phyloP scores from a whole-genome alignment of 345 rosid species.

The Carallia brachiata region DNA sequence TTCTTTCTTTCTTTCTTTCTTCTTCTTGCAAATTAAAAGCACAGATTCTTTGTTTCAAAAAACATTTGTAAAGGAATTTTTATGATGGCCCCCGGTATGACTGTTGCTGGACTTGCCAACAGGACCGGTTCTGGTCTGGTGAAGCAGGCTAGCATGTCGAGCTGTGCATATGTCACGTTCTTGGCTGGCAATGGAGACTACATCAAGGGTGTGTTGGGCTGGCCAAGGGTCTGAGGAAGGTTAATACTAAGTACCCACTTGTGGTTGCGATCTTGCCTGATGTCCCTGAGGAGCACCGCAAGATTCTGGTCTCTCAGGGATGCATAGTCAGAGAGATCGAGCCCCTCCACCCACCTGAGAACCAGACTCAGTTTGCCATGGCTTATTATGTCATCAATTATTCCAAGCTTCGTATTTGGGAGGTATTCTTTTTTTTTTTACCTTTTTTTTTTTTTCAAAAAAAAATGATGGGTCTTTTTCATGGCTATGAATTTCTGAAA shows the following conservation, averaged over 20 bases:
- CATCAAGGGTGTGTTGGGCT: constrained; percentile 71
- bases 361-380: constrained; percentile 68
- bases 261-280: constrained; percentile 84
- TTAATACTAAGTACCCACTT: constrained; percentile 55
- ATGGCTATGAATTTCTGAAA: no score
- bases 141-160: constrained; percentile 27
- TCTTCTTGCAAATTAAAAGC: background rate
- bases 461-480: no score
- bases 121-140: background rate
- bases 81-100: constrained; percentile 18
- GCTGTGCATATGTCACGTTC: constrained; percentile 57
- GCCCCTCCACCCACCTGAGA: constrained; percentile 69
- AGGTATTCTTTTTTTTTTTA: constrained; percentile 35
- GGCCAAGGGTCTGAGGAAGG: constrained; percentile 77
- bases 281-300: constrained; percentile 72
- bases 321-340: constrained; percentile 63
- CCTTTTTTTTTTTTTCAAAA: background rate
- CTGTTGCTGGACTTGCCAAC: background rate
- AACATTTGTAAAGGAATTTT: background rate
- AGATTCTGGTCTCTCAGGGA: constrained; percentile 60
- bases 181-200: constrained; percentile 78
- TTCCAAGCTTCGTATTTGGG: constrained; percentile 88
- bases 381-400: constrained; percentile 79
- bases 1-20: no score
- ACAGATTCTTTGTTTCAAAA: background rate